Base-by-base conservation (phyloP, 2,329 filamentous ascomycete species). In the Neonectria punicea region DNA sequence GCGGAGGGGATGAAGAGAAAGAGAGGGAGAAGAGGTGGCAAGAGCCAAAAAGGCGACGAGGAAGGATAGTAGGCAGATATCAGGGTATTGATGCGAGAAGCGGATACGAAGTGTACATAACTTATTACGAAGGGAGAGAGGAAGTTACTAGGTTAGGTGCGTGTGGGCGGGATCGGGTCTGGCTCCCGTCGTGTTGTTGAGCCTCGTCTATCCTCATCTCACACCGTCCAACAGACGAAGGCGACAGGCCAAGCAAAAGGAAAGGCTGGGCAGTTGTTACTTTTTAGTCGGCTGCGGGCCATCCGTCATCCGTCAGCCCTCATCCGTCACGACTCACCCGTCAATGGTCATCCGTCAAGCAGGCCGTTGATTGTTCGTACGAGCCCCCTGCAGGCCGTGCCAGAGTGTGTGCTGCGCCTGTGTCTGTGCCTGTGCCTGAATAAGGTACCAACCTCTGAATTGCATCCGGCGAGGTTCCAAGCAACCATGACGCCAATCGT, bases 181-280 rank as follows among this genome's bases (percentile, higher is more conserved):
- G 63, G 66, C 41, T 66, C 36, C 14, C 36, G 36, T 39, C 66
- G 58, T 65, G 54, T 65, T 67, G 53, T 64, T 67, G 58, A 67
- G 64, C 61, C 57, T 67, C 59, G 55, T 57, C 54, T 58, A 50
- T 61, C 53, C 47, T 39, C 59, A 60, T 58, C 46, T 49, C 46
- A 51, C 53, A 28, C 53, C 46, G 43, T 36, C 57, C 39, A 46
- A 49, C 60, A 63, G 39, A 46, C 53, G 57, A 47, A 18, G 50
- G 41, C 43, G 30, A 53, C 53, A 44, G 54, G 32, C 41, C 25
- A 53, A 61, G 51, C 16, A 46, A 61, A 44, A 64, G 60, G 34
- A 65, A 50, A 64, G 60, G 55, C 51, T 20, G 49, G 63, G 47
- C 28, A 47, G 47, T 63, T 58, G 28, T 25, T 49, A 30, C 32